Percentiles rank a stretch among this genome's conserved stretches.
phyloP scores from a whole-genome alignment of 441 rosid species.

The Syzygium malaccense region DNA sequence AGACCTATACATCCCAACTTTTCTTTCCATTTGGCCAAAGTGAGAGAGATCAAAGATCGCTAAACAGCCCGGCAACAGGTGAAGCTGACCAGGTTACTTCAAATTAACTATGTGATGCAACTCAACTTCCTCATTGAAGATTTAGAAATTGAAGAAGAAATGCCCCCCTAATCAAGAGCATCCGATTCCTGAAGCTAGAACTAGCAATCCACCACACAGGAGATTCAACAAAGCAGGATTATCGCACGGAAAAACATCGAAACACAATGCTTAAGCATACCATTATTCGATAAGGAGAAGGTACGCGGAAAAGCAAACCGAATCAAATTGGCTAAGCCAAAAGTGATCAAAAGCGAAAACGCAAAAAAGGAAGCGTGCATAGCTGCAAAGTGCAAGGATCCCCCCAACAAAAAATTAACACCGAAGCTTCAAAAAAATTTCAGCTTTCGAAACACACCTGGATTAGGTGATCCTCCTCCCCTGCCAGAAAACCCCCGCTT shows the following conservation, averaged over 20 bases:
- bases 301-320: neutral
- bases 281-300: neutral
- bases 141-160: neutral
- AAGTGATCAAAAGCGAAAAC: neutral
- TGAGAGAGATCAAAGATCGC: neutral
- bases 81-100: neutral
- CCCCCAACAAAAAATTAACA: neutral
- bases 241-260: neutral
- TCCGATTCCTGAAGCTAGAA: neutral
- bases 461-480: constrained; percentile 28
- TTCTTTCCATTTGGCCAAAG: neutral
- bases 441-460: constrained; percentile 22
- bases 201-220: neutral
- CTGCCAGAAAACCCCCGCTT: constrained; percentile 64
- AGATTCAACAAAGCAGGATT: neutral
- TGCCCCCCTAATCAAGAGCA: neutral
- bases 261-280: neutral
- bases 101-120: neutral
- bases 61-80: neutral
- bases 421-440: neutral
- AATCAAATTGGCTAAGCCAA: neutral
- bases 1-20: neutral
- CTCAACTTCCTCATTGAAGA: neutral
- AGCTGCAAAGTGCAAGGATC: neutral
- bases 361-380: neutral